Base-by-base conservation (phyloP, 2,329 filamentous ascomycete species). In the Exophiala lecanii-corni region DNA sequence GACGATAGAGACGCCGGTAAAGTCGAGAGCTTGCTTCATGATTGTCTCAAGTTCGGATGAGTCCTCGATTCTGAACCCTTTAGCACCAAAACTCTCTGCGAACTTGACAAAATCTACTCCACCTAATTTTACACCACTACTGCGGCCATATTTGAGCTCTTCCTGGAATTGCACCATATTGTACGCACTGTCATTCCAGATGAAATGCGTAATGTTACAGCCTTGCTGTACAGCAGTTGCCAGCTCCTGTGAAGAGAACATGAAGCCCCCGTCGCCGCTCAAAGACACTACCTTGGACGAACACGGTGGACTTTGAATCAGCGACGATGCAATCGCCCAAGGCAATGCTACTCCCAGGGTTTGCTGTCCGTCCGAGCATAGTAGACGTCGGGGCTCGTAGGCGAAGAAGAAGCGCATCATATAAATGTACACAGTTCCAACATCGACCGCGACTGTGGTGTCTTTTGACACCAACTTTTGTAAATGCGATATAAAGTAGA, bases 151-250 rank as follows among this genome's bases (percentile, higher is more conserved):
- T 56, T 73, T 73, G 56, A 69, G 64, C 43, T 70, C 67, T 57
- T 73, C 70, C 50, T 73, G 70, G 53, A 73, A 73, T 57, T 72
- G 66, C 3, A 73, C 68, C 70, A 73, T 73, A 53, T 73, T 73
- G 56, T 68, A 73, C 20, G 63, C 63, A 33, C 66, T 66, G 49
- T 73, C 70, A 53, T 73, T 73, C 69, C 69, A 72, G 49, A 73
- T 62, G 47, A 73, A 72, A 51, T 73, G 70, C 13, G 70, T 72
- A 51, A 73, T 71, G 43, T 73, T 64, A 56, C 69, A 73, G 5
- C 62, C 60, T 36, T 72, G 68, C 49, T 64, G 62, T 12, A 73
- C 68, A 3, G 70, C 70, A 0, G 70, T 73, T 0, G 58, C 62
- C 3, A 73, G 57, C 47, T 73, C 70, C 46, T 71, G 67, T 0